Base-by-base conservation (phyloP, 768 basidiomycete species). In the Hebeloma cylindrosporum region DNA sequence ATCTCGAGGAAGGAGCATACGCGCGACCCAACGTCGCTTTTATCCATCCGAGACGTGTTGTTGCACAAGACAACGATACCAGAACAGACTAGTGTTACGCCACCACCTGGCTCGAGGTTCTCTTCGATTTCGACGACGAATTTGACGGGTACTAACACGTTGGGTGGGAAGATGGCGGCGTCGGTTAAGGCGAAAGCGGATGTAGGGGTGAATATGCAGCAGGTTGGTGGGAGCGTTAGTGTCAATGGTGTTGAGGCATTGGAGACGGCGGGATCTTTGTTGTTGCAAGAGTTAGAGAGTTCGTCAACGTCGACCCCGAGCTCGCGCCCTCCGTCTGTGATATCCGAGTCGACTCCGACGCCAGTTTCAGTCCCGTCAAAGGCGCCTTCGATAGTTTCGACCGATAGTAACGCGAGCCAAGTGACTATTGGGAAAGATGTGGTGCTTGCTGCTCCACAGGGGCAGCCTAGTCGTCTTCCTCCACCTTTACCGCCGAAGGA, bases 1-100 rank as follows among this genome's bases (percentile, higher is more conserved):
- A 77, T 85, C 45, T 74, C 72, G 21, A 66, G 85, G 8, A 85
- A 80, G 56, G 81, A 83, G 45, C 75, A 83, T 51, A 75, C 80
- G 0, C 72, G 77, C 13, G 85, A 87, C 50, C 69, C 74, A 0
- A 70, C 81, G 1, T 74, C 77, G 1, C 54, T 85, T 1, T 62
- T 84, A 5, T 75, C 78, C 0, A 65, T 88, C 9, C 69, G 81
- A 1, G 82, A 83, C 23, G 83, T 84, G 7, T 63, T 87, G 4
- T 71, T 82, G 9, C 75, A 80, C 44, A 78, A 77, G 51, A 60
- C n/a, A n/a, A n/a, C 68, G 0, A 45, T 52, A 5, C 70, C 74
- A 6, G 55, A 58, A 23, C 26, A 45, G 38, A 16, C 38, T 35
- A 39, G 37, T 25, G 36, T 14, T 7, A 11, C 48, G 8, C n/a